These are phyloP conservation scores for Anthracocystis walkeri DNA, from an alignment of 1,284 basidiomycete species.

Conservation along the genomic window DNA sequence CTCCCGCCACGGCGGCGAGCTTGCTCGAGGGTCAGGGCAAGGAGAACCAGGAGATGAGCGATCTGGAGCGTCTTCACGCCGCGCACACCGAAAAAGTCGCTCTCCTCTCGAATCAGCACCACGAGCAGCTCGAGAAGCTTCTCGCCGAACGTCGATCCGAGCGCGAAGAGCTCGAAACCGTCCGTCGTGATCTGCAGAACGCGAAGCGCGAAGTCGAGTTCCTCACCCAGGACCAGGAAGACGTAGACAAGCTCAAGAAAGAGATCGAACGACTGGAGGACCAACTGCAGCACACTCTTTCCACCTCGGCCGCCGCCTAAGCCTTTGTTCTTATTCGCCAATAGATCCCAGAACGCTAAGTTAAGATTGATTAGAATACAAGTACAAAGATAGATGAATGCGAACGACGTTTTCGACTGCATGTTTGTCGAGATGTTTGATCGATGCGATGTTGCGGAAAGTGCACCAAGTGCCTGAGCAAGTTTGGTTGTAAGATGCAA, in stretches of 20 bases:
- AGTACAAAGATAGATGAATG: conserved; percentile 45
- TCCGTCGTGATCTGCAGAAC: conserved; percentile 43
- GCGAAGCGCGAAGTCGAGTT: conserved; percentile 48
- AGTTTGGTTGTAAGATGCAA: conserved; percentile 54
- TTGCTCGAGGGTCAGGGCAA: conserved; percentile 33
- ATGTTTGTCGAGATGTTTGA: conserved; percentile 26
- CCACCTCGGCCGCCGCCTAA: conserved; percentile 17
- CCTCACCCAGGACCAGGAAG: conserved; percentile 38
- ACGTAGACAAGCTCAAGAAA: conserved; percentile 41
- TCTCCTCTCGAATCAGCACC: conserved; percentile 36
- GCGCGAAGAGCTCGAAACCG: conserved; percentile 29
- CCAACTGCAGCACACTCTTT: conserved; percentile 11
- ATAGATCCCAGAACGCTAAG: conserved; percentile 6
- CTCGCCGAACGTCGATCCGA: conserved; percentile 25
- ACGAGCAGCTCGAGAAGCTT: conserved; percentile 38
- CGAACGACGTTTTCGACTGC: conserved; percentile 42
- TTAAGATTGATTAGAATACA: conserved; percentile 30
- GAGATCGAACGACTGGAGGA: conserved; percentile 43
- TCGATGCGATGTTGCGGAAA: conserved; percentile 35
- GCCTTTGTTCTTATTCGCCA: background rate
- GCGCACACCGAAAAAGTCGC: conserved; percentile 53
- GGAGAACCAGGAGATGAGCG: conserved; percentile 42
- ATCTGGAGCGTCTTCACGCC: conserved; percentile 50
- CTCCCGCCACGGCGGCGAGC: conserved; percentile 29
- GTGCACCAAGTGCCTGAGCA: conserved; percentile 57